Conservation (phyloP, 148 eudicot species). For the Beta vulgaris region DNA sequence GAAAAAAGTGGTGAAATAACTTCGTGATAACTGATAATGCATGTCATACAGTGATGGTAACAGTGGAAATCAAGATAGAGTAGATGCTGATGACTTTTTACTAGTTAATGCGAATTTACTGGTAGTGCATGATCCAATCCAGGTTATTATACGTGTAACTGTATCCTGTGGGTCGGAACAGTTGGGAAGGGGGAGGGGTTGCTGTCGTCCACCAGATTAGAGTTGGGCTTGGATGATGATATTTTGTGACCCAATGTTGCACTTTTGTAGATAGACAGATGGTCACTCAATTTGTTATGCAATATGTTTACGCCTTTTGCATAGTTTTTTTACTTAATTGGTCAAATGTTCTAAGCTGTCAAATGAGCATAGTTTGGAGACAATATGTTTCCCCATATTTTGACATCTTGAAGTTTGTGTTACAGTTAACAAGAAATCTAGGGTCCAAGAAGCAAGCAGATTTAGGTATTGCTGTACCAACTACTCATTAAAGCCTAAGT, state of each 20-base stretch:
- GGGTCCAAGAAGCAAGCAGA: slow-evolving; percentile 39
- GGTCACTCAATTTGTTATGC: background rate
- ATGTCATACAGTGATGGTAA: background rate
- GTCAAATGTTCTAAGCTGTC: background rate
- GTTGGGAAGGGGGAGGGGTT: background rate
- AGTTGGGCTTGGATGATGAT: slow-evolving; percentile 3
- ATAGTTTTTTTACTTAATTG: background rate
- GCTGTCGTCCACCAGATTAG: background rate
- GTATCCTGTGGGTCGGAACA: background rate
- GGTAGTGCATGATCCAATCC: background rate
- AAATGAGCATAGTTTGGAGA: background rate
- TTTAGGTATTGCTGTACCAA: slow-evolving; percentile 26
- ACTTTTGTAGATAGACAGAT: background rate
- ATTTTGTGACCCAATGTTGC: background rate
- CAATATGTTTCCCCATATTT: background rate
- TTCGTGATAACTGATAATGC: background rate
- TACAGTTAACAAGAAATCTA: slow-evolving; percentile 34
- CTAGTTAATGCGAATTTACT: background rate
- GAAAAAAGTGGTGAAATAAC: background rate
- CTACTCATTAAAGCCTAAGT: slow-evolving; percentile 24
- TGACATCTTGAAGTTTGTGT: slow-evolving; percentile 10
- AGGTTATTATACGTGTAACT: background rate
- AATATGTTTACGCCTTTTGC: background rate
- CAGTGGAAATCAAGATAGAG: background rate
- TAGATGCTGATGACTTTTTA: background rate